Evolutionary conservation across 2,329 filamentous ascomycete genomes (phyloP), one percentile per base, ranked within the genome.

Genomic region (Trichoderma cornu-damae): DNA sequence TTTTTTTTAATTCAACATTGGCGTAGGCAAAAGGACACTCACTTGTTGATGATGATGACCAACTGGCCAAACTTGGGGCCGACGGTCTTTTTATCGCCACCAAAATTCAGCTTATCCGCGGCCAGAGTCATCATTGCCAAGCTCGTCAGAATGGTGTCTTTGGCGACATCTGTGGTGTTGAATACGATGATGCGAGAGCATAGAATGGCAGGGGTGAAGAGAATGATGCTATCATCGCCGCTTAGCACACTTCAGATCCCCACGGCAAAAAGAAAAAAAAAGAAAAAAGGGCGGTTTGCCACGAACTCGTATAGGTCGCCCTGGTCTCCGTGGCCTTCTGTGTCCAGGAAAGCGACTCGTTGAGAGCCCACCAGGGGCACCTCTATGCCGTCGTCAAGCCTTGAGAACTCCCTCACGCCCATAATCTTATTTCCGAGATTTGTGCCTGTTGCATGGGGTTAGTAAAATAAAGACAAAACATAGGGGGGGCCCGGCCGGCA

Each of bases 241-340:
- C 14, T 38, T 38, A 55, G 52, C 22, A 40, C 22, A 9, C n/a
- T 28, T 20, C 4, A 18, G 8, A 35, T 20, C 20, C 34, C 5
- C 49, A 40, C 22, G 6, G n/a, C n/a, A n/a, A n/a, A n/a, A n/a
- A n/a, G n/a, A n/a, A n/a, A n/a, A n/a, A n/a, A n/a, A 8, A 20
- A 26, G 6, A 12, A 14, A 18, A 22, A 26, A 24, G 12, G 8
- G 2, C 3, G 14, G 32, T 14, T 8, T 9, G 52, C 42, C 22
- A 55, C 52, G 22, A 38, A 55, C 52, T 55, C 52, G 40, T 55
- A 55, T 30, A 55, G 47, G 42, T 55, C 52, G n/a, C 52, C 52
- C 42, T 55, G 52, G 42, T 55, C 52, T 37, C 52, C 52, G 20
- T 55, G 52, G 32, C 52, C 52, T 47, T 55, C 52, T 3, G 52